Evolutionary conservation across 441 rosid species (phyloP).

Genomic region (Francoa sonchifolia): DNA sequence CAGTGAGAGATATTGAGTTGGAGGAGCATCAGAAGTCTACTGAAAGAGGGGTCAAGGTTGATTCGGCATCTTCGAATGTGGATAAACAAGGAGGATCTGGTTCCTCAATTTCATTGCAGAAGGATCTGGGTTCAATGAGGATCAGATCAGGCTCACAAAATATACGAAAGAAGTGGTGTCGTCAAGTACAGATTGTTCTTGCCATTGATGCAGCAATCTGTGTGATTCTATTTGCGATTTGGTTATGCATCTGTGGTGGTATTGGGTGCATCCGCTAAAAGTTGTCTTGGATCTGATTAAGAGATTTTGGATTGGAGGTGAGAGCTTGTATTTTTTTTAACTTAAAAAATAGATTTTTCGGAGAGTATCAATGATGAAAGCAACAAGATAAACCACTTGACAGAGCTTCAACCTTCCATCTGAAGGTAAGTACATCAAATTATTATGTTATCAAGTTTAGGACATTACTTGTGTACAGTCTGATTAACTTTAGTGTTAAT

Average conservation of each 20-base stretch:
- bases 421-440: too few relatives aligned
- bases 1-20: slow-evolving; percentile 44
- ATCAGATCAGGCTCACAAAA: slow-evolving; percentile 42
- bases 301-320: slow-evolving; percentile 1
- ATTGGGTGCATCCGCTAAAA: slow-evolving; percentile 34
- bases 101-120: slow-evolving; percentile 37
- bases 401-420: too few relatives aligned
- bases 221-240: slow-evolving; percentile 38
- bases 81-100: slow-evolving; percentile 26
- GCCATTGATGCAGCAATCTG: slow-evolving; percentile 69
- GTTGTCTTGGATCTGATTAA: neutral
- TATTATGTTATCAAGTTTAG: too few relatives aligned
- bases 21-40: slow-evolving; percentile 46
- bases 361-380: too few relatives aligned
- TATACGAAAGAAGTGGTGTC: slow-evolving; percentile 60
- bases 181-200: slow-evolving; percentile 56
- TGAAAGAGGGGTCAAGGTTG: slow-evolving; percentile 40
- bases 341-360: neutral
- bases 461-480: too few relatives aligned
- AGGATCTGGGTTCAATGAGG: slow-evolving; percentile 52
- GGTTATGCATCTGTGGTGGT: slow-evolving; percentile 60
- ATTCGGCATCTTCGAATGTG: slow-evolving; percentile 26
- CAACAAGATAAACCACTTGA: too few relatives aligned
- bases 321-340: too few relatives aligned
- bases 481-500: too few relatives aligned